Evolutionary conservation across 257 asterid genomes (phyloP), one percentile per base, ranked within the genome.

Genomic region (Nyctanthes arbortristis): DNA sequence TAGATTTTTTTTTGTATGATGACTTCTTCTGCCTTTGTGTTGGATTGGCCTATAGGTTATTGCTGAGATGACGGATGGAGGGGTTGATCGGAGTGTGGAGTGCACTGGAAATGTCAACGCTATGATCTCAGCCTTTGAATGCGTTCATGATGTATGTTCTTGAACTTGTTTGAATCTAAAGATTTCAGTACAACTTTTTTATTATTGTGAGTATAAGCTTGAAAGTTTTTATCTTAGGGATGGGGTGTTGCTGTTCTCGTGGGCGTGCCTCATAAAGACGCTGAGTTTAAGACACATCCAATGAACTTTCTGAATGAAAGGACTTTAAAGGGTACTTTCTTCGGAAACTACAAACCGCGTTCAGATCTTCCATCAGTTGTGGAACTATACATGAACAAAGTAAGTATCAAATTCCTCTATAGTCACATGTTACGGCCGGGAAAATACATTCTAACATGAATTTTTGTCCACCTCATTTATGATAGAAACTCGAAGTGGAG

Each of bases 201-300:
- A 22, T 6, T 14, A 31, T 13, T 35, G 3, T 28, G 27, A n/a
- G 13, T 1, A 47, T 13, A 39, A 35, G 25, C 24, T 27, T 18
- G 34, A 27, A 59, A 59, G 10, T 22, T 58, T 34, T 34, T 49
- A 39, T 6, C 27, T 34, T 62, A 78, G 87, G 88, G 87, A 2
- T 84, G 86, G 89, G 87, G 89, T n/a, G 82, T 84, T 22, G 86
- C 83, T 56, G 87, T 84, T 30, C 84, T 84, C 31, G 87, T 84
- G 31, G 89, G 89, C 2, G 87, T 84, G 8, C 87, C 89, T 18
- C 74, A 81, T 40, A 84, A 78, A 54, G 84, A 80, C 20, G 81
- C 74, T 14, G 75, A 58, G 9, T 83, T 80, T 81, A 83, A 68
- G 69, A 32, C n/a, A n/a, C n/a, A n/a, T n/a, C n/a, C n/a, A n/a